Evolutionary conservation across 495 filamentous ascomycete genomes (phyloP).

Genomic region (Parachaetomium inaequale): DNA sequence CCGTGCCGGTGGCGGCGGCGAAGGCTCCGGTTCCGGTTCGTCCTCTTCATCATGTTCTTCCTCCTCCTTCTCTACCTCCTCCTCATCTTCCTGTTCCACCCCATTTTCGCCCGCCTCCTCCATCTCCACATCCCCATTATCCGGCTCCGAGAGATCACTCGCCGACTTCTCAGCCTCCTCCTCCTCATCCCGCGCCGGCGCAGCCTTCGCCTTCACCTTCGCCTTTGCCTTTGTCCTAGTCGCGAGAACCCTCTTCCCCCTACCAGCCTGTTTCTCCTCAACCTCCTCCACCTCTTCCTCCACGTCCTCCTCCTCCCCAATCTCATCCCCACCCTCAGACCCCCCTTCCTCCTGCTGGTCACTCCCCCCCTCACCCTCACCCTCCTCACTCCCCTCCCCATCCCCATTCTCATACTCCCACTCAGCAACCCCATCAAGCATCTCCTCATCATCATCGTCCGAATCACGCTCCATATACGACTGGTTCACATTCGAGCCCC

Average conservation of each 20-base stretch:
- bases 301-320: conserved; percentile 14
- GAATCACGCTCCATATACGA: conserved; percentile 52
- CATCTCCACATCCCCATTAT: conserved; percentile 28
- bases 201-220: conserved; percentile 18
- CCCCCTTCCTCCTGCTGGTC: conserved; percentile 17
- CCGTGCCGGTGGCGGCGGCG: not conserved
- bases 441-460: conserved; percentile 54
- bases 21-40: not conserved
- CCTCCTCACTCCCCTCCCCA: not conserved
- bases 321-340: conserved; percentile 8
- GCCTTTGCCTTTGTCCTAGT: conserved; percentile 17
- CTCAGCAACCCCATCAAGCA: conserved; percentile 52
- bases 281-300: not conserved
- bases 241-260: conserved; percentile 13
- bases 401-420: conserved; percentile 46
- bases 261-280: not conserved
- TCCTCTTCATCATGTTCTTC: conserved; percentile 21
- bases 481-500: conserved; percentile 26
- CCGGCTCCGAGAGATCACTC: conserved; percentile 18
- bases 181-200: not conserved
- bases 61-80: conserved; percentile 17
- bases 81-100: not conserved
- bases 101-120: conserved; percentile 23
- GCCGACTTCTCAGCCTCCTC: conserved; percentile 3
- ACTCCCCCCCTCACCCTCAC: no score